phyloP scores from a whole-genome alignment of 306 rosid species.

The Bauhinia variegata region DNA sequence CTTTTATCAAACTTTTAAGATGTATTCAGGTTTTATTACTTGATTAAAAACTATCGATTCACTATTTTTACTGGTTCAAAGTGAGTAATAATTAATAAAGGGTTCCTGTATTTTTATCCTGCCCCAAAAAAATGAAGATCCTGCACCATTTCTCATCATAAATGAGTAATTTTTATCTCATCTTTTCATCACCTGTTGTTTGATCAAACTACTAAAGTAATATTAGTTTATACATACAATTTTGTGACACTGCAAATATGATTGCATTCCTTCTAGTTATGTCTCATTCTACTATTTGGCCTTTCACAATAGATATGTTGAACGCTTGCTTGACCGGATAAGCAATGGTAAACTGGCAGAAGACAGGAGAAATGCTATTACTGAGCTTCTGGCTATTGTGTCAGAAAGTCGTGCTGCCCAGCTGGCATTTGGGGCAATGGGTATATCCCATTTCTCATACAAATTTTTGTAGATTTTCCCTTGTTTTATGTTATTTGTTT shows the following conservation, averaged over 20 bases:
- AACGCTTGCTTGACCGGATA: constrained; percentile 86
- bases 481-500: constrained; percentile 26
- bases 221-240: background rate
- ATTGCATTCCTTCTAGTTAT: constrained; percentile 11
- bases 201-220: constrained; percentile 4
- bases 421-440: constrained; percentile 96
- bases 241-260: background rate
- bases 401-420: constrained; percentile 74
- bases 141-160: too few species aligned
- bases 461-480: background rate
- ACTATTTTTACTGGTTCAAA: background rate
- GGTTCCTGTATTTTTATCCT: background rate
- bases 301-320: constrained; percentile 64
- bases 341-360: constrained; percentile 90
- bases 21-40: background rate
- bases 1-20: background rate
- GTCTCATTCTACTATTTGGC: constrained; percentile 16
- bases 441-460: constrained; percentile 41
- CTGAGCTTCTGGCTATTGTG: constrained; percentile 89
- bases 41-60: background rate
- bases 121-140: too few species aligned
- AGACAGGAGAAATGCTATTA: constrained; percentile 83
- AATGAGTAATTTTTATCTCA: background rate
- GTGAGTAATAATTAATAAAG: background rate
- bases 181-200: constrained; percentile 1